These are phyloP conservation scores for Vitis hybrid DNA, from an alignment of 177 flowering plant genomes.

Conservation along the genomic window DNA sequence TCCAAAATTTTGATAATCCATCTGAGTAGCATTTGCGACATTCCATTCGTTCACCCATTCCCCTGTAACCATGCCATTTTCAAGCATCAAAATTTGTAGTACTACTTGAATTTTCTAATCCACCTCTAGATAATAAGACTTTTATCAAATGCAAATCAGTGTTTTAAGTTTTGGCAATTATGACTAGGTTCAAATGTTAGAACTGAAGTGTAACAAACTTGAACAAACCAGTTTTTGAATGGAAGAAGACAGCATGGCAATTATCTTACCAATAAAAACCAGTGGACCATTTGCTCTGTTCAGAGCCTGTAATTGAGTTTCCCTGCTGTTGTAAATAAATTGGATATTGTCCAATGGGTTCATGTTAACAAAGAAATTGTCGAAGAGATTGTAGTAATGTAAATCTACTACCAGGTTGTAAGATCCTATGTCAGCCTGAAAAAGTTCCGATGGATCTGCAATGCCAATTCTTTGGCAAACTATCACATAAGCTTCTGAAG, in stretches of 20 bases:
- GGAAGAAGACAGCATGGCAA: not conserved
- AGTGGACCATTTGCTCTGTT: slow-evolving; percentile 73
- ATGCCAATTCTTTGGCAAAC: slow-evolving; percentile 85
- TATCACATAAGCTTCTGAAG: slow-evolving; percentile 69
- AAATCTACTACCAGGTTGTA: slow-evolving; percentile 76
- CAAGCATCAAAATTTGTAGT: not conserved
- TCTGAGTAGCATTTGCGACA: slow-evolving; percentile 41
- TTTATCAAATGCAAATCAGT: too few relatives aligned
- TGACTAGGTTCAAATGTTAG: too few relatives aligned
- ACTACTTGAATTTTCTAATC: not conserved
- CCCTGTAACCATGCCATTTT: slow-evolving; percentile 42
- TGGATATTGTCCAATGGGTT: slow-evolving; percentile 57
- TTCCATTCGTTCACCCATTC: slow-evolving; percentile 96
- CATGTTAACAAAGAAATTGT: slow-evolving; percentile 54
- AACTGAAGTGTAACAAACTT: not conserved
- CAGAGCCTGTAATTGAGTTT: slow-evolving; percentile 56
- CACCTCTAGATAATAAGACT: too few relatives aligned
- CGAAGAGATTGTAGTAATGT: slow-evolving; percentile 88
- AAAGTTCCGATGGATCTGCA: slow-evolving; percentile 82
- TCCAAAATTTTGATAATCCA: slow-evolving; percentile 73
- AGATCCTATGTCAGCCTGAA: slow-evolving; percentile 61
- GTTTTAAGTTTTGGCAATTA: too few relatives aligned
- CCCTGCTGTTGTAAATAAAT: slow-evolving; percentile 60
- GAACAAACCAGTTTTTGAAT: not conserved
- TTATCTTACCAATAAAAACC: slow-evolving; percentile 60